A percentile compares a stretch with the other conserved stretches of the same genome.
phyloP scores from a whole-genome alignment of 805 yeast species.

The Saccharomycopsis selenospora region DNA sequence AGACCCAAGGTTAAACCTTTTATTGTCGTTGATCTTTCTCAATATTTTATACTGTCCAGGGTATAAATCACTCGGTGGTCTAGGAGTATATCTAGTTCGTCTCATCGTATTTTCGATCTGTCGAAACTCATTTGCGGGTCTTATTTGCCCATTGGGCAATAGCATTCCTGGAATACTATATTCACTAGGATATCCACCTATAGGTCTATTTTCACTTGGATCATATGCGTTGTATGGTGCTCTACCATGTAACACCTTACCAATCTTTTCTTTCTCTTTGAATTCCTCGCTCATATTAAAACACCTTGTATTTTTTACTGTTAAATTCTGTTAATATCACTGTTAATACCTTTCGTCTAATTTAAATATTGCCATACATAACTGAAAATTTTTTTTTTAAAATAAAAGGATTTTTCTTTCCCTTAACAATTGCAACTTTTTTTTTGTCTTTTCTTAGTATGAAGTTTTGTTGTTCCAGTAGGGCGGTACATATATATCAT shows the following conservation, averaged over 20 bases:
- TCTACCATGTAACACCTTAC: constrained; percentile 26
- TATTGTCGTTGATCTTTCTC: constrained; percentile 43
- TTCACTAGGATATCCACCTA: constrained; percentile 83
- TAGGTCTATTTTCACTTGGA: constrained; percentile 66
- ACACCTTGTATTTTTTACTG: too few species aligned
- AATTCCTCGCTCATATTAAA: too few species aligned
- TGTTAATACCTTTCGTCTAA: too few species aligned
- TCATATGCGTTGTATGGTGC: constrained; percentile 87
- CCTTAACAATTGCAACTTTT: too few species aligned
- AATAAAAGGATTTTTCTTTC: too few species aligned
- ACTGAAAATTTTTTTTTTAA: too few species aligned
- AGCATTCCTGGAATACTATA: constrained; percentile 58
- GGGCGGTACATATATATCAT: too few species aligned
- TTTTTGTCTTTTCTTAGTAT: too few species aligned
- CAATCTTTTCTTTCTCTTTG: too few species aligned
- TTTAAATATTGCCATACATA: too few species aligned
- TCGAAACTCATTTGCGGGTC: constrained; percentile 58
- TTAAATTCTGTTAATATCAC: too few species aligned
- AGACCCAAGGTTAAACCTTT: constrained; percentile 53
- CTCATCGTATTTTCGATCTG: constrained; percentile 67
- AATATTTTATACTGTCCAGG: constrained; percentile 75
- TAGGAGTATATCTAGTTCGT: constrained; percentile 64
- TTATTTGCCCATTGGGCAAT: constrained; percentile 46
- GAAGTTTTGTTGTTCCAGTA: too few species aligned
- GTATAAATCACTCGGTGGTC: constrained; percentile 66